phyloP scores from a whole-genome alignment of 306 rosid genomes.

The Datisca glomerata region DNA sequence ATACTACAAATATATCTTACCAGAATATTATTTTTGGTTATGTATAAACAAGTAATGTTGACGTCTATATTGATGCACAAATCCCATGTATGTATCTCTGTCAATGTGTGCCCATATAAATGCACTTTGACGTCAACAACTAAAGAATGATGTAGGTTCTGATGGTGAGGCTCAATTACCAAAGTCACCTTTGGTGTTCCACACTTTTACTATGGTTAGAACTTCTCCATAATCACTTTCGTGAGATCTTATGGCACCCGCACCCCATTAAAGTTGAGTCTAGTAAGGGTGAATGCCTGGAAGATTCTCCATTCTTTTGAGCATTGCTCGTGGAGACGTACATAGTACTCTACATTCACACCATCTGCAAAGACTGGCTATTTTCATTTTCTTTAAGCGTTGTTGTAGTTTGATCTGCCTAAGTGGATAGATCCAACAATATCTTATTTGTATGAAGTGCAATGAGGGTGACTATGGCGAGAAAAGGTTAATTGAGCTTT shows the following conservation, averaged over 20 bases:
- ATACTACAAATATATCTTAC: neutral
- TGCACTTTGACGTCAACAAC: neutral
- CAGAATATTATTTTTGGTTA: too few species aligned
- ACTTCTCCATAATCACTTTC: conserved; percentile 44
- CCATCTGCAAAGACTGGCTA: conserved; percentile 65
- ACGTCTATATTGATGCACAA: neutral
- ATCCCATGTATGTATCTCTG: neutral
- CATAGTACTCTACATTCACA: conserved; percentile 22
- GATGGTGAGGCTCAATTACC: conserved; percentile 65
- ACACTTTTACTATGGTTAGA: conserved; percentile 56
- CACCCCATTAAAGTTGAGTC: conserved; percentile 27
- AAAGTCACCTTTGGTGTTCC: conserved; percentile 24
- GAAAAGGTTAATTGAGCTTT: conserved; percentile 50
- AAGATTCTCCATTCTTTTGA: conserved; percentile 66
- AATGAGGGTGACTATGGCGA: conserved; percentile 26
- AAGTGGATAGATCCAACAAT: conserved; percentile 2
- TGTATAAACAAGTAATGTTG: too few species aligned
- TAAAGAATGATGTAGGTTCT: conserved; percentile 30
- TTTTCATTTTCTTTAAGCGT: conserved; percentile 59
- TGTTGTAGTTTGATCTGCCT: conserved; percentile 39
- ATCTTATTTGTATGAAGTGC: conserved; percentile 10
- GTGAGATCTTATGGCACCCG: conserved; percentile 36
- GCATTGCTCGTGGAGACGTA: conserved; percentile 38
- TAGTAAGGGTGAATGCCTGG: conserved; percentile 46
- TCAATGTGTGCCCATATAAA: too few species aligned